phyloP scores from a whole-genome alignment of 2,329 filamentous ascomycete species.

The Byssothecium circinans region DNA sequence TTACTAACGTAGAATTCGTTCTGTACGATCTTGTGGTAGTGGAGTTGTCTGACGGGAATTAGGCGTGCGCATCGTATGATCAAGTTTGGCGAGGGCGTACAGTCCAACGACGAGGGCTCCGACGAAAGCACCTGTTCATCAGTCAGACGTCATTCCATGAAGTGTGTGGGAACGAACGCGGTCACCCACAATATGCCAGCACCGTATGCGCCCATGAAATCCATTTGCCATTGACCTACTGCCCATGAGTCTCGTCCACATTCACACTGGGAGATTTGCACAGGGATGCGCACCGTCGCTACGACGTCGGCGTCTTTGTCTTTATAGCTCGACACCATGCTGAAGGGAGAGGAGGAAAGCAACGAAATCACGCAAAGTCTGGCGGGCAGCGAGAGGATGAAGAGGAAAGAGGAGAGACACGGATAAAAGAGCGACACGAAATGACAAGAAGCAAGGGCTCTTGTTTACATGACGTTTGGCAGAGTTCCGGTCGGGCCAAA shows the following conservation, averaged over 20 bases:
- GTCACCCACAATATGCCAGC: constrained; percentile 70
- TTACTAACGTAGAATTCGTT: constrained; percentile 79
- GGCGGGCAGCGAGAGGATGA: neutral
- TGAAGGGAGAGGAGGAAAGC: constrained; percentile 2
- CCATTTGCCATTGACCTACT: constrained; percentile 80
- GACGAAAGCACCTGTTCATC: constrained; percentile 70
- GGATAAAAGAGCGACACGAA: neutral
- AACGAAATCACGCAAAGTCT: neutral
- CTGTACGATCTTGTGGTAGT: constrained; percentile 96
- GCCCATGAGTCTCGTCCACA: constrained; percentile 29
- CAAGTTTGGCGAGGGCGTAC: constrained; percentile 25
- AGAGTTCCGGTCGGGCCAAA: too few species aligned
- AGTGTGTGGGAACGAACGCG: neutral
- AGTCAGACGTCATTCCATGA: constrained; percentile 12
- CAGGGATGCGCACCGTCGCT: constrained; percentile 43
- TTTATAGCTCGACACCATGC: constrained; percentile 63
- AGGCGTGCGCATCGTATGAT: constrained; percentile 16
- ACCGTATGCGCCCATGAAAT: constrained; percentile 85
- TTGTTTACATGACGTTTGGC: neutral
- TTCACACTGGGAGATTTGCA: constrained; percentile 40
- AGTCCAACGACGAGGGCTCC: constrained; percentile 79
- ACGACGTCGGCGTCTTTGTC: constrained; percentile 61
- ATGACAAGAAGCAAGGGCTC: neutral
- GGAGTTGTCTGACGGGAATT: constrained; percentile 61
- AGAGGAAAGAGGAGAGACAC: too few species aligned